Base-by-base conservation (phyloP, 176 grass and related monocot genomes). In the Phyllostachys edulis region DNA sequence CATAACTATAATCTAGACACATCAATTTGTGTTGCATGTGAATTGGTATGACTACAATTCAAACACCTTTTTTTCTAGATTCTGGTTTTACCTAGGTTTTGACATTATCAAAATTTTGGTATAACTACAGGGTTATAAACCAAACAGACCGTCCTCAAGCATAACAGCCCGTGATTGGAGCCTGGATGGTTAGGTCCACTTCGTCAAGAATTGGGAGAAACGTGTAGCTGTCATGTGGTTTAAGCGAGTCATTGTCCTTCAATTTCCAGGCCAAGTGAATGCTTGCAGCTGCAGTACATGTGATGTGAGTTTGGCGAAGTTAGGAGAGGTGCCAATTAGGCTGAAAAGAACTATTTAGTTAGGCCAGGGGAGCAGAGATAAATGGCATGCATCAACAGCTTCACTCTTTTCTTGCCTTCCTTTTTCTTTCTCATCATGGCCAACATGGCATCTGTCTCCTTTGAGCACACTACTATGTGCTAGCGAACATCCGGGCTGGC, bases 221-320 rank as follows among this genome's bases (percentile, higher is more conserved):
- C 51, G 6, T 34, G 40, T 38, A 17, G 38, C 83, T 71, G 17
- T 64, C 83, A 5, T 49, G 78, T 55, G 79, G 76, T 61, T 20
- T 60, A 23, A 34, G 66, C 73, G 17, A 65, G 84, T 49, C 60
- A 71, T 66, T 57, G 60, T 49, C 13, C 65, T 39, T 45, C 55
- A 55, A 71, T 15, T 72, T 27, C 51, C 26, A 6, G 62, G 17
- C 0, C 68, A 26, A 32, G 26, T 32, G 52, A 71, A 20, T 27
- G n/a, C 37, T 71, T 56, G 12, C 51, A 37, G 26, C 42, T 32
- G 45, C 52, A 59, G 49, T 39, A 74, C 73, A 63, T 29, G 76
- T 32, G 1, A 45, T 24, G 21, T 39, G 75, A 34, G 75, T 89
- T 89, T 17, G 87, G 88, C 72, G 18, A 74, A 86, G 78, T 90